Conservation (phyloP, 192 early-diverging fungal species). For the Coemansia umbellata region DNA sequence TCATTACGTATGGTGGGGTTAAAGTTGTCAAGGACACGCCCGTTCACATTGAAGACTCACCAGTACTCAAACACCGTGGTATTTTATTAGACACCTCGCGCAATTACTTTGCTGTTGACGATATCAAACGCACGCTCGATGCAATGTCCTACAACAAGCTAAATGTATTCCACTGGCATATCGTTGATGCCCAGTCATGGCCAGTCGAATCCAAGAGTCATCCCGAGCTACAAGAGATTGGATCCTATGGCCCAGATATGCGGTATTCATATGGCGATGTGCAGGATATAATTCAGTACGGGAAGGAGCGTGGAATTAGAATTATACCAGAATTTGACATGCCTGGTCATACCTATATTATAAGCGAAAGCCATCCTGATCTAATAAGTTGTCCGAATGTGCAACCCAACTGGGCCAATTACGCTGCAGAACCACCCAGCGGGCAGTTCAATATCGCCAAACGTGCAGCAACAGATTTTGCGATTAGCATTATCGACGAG, state of each 20-base stretch:
- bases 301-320: slow-evolving; percentile 70
- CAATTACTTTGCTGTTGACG: slow-evolving; percentile 61
- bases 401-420: slow-evolving; percentile 59
- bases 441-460: slow-evolving; percentile 78
- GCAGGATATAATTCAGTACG: slow-evolving; percentile 66
- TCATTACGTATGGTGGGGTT: slow-evolving; percentile 46
- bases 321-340: slow-evolving; percentile 91
- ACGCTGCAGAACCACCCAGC: slow-evolving; percentile 70
- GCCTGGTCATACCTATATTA: slow-evolving; percentile 68
- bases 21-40: slow-evolving; percentile 53
- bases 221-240: slow-evolving; percentile 60
- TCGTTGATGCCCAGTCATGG: slow-evolving; percentile 70
- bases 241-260: slow-evolving; percentile 62
- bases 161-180: slow-evolving; percentile 79
- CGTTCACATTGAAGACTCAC: slow-evolving; percentile 59
- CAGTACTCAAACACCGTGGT: slow-evolving; percentile 64
- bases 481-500: slow-evolving; percentile 63
- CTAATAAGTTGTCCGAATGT: slow-evolving; percentile 57
- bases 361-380: slow-evolving; percentile 54
- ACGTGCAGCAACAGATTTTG: slow-evolving; percentile 59
- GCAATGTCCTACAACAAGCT: slow-evolving; percentile 71
- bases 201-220: slow-evolving; percentile 60
- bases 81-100: slow-evolving; percentile 65
- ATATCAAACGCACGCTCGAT: slow-evolving; percentile 60
- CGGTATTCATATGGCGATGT: slow-evolving; percentile 74